Evolutionary conservation across 1,284 basidiomycete genomes (phyloP).

Genomic region (Cryptococcus sp.): DNA sequence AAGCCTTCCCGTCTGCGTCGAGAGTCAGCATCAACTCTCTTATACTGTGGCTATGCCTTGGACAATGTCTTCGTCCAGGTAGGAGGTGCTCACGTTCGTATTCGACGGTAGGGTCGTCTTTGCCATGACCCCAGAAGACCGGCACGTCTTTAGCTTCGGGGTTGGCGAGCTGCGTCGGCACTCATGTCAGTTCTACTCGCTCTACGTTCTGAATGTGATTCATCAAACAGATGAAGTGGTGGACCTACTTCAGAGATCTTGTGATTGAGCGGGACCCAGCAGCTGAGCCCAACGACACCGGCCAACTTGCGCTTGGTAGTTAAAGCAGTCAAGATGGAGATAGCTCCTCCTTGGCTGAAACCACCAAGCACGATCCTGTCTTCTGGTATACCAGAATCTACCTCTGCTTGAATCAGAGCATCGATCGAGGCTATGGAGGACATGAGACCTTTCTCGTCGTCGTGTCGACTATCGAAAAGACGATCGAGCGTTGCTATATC

Average conservation of each 20-base stretch:
- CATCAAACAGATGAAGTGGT: neutral
- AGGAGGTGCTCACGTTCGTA: conserved; percentile 48
- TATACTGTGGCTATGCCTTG: too few species aligned
- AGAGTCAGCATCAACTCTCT: neutral
- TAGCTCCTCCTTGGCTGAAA: conserved; percentile 84
- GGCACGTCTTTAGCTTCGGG: conserved; percentile 59
- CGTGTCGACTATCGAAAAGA: conserved; percentile 61
- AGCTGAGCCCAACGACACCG: conserved; percentile 71
- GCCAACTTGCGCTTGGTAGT: conserved; percentile 68
- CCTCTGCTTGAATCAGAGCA: conserved; percentile 70
- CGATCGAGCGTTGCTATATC: conserved; percentile 69
- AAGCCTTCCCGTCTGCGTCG: conserved; percentile 55
- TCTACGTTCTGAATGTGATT: too few species aligned
- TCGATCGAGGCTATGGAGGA: conserved; percentile 65
- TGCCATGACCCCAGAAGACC: conserved; percentile 86
- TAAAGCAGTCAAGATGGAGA: conserved; percentile 71
- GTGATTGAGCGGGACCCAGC: conserved; percentile 69
- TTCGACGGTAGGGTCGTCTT: conserved; percentile 70
- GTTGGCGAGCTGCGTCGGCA: conserved; percentile 23
- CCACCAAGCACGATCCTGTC: conserved; percentile 67
- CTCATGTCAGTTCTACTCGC: conserved; percentile 3
- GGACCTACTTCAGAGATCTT: conserved; percentile 65
- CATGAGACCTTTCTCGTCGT: conserved; percentile 70
- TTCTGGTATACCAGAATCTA: conserved; percentile 65
- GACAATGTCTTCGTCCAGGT: neutral